phyloP scores from a whole-genome alignment of 1,284 basidiomycete species.

The Tylopilus orsonianus region DNA sequence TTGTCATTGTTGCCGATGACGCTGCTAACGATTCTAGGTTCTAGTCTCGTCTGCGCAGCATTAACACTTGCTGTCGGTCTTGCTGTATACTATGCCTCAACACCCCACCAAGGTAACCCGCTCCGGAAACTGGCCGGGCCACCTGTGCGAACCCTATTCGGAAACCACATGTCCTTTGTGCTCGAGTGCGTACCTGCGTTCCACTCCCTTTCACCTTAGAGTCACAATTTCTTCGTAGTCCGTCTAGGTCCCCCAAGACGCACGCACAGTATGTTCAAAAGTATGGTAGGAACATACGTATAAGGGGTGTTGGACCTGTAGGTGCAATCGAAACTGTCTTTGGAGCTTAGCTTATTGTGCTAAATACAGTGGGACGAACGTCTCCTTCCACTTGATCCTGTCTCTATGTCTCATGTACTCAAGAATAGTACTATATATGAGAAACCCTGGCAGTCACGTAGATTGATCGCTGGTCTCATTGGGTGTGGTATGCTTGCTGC shows the following conservation, averaged over 20 bases:
- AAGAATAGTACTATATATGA: conserved; percentile 71
- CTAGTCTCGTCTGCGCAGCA: conserved; percentile 27
- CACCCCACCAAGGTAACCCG: conserved; percentile 49
- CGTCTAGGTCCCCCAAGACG: conserved; percentile 50
- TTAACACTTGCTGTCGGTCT: conserved; percentile 25
- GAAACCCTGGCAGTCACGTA: conserved; percentile 77
- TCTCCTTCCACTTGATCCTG: conserved; percentile 71
- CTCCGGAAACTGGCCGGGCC: conserved; percentile 60
- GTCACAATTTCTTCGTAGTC: conserved; percentile 39
- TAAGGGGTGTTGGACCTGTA: conserved; percentile 66
- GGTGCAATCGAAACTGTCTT: conserved; percentile 25
- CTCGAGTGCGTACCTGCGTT: conserved; percentile 49
- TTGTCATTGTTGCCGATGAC: conserved; percentile 5
- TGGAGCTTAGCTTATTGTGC: conserved; percentile 9
- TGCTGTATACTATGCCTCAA: conserved; percentile 33
- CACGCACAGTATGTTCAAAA: conserved; percentile 52
- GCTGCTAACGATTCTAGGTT: conserved; percentile 7
- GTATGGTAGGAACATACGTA: conserved; percentile 59
- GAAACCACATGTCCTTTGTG: conserved; percentile 52
- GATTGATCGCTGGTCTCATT: conserved; percentile 69
- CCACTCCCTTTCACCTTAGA: background rate
- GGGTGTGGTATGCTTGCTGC: conserved; percentile 76
- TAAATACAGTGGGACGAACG: conserved; percentile 68
- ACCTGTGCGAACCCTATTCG: conserved; percentile 46
- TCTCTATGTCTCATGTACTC: conserved; percentile 66